These are phyloP conservation scores for Cardamine chenopodiifolia DNA, from an alignment of 345 rosid species.

Conservation along the genomic window DNA sequence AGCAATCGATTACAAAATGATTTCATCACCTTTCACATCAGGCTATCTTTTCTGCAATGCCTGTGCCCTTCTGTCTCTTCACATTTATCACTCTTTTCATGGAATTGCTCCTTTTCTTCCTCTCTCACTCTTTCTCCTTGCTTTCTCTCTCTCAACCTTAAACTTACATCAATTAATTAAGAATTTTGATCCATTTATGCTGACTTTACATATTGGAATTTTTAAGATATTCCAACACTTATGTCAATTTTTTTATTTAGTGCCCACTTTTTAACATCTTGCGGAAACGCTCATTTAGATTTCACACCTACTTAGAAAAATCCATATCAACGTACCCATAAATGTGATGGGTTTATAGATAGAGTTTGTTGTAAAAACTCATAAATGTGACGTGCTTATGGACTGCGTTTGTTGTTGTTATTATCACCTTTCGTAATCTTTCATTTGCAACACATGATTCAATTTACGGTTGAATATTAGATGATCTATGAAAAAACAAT, in stretches of 20 bases:
- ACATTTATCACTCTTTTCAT: constrained; percentile 44
- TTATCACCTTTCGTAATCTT: constrained; percentile 8
- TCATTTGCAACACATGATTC: constrained; percentile 2
- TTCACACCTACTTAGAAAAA: constrained; percentile 35
- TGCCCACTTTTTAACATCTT: constrained; percentile 19
- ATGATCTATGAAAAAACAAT: not conserved
- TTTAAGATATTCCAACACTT: constrained; percentile 31
- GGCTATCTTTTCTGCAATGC: constrained; percentile 45
- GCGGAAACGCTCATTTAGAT: constrained; percentile 22
- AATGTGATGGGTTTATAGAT: constrained; percentile 29
- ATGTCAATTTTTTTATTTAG: constrained; percentile 21
- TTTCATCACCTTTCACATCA: constrained; percentile 51
- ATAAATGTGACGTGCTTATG: constrained; percentile 21
- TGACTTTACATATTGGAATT: constrained; percentile 34
- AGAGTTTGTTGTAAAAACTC: constrained; percentile 23
- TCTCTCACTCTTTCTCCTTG: not conserved
- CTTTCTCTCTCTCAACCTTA: constrained; percentile 32
- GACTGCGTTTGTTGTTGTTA: constrained; percentile 17
- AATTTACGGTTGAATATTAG: not conserved
- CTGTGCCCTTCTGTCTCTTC: constrained; percentile 51
- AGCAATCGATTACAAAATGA: constrained; percentile 55
- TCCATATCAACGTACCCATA: constrained; percentile 38
- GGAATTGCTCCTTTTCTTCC: constrained; percentile 12
- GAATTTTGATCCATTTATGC: constrained; percentile 39
- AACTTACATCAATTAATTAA: constrained; percentile 41